These are phyloP conservation scores for Acacia acuminata DNA, from an alignment of 306 rosid genomes.

Conservation along the genomic window DNA sequence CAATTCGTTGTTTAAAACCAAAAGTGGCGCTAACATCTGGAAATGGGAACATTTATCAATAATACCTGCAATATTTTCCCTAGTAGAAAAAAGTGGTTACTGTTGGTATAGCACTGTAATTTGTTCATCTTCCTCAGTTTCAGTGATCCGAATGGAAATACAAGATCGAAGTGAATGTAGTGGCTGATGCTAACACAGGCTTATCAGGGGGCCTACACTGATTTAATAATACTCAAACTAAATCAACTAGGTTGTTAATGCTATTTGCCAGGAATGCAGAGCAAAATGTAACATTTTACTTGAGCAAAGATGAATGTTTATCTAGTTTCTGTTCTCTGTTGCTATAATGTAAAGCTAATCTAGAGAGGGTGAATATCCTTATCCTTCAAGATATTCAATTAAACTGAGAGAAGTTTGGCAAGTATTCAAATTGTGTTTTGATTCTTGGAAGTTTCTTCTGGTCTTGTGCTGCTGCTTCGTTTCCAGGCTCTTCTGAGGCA, in stretches of 20 bases:
- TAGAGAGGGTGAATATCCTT: slow-evolving; percentile 3
- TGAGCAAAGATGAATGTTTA: background rate
- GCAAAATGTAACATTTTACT: background rate
- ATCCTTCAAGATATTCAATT: slow-evolving; percentile 2
- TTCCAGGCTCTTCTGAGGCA: background rate
- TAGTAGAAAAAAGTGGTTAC: background rate
- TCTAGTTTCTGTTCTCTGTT: background rate
- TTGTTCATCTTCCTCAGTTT: background rate
- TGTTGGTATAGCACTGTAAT: background rate
- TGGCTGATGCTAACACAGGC: background rate
- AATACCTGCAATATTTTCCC: background rate
- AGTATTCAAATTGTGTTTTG: slow-evolving; percentile 1
- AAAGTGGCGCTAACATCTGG: background rate
- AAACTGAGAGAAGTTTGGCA: background rate
- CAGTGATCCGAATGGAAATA: background rate
- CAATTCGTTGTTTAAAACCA: background rate
- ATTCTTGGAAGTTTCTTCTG: slow-evolving; percentile 1
- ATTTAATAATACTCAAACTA: too few relatives aligned
- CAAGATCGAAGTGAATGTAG: background rate
- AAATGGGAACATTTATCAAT: background rate
- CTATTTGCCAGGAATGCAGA: background rate
- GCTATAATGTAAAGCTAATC: background rate
- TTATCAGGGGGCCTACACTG: background rate
- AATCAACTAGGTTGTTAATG: background rate
- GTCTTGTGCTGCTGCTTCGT: background rate